phyloP scores from a whole-genome alignment of 345 rosid species.

The Dovyalis caffra region DNA sequence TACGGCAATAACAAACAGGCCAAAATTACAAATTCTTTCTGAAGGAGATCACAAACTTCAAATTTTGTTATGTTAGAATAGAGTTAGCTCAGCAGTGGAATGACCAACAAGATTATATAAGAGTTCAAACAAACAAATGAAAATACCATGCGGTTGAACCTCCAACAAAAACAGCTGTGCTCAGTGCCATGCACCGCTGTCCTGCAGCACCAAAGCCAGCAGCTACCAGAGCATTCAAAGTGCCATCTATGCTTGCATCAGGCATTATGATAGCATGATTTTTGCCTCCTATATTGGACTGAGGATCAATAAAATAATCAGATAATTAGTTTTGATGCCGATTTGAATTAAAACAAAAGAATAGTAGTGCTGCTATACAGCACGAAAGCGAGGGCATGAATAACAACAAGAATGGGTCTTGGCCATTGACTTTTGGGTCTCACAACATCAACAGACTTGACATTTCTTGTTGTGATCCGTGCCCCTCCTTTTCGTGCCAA shows the following conservation, averaged over 20 bases:
- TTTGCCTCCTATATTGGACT: conserved; percentile 98
- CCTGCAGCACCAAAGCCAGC: conserved; percentile 99
- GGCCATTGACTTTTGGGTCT: not conserved
- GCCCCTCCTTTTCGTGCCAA: not conserved
- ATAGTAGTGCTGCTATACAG: not conserved
- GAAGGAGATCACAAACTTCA: not conserved
- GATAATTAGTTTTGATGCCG: not conserved
- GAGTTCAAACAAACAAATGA: not conserved
- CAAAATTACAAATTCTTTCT: not conserved
- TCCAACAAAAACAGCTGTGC: conserved; percentile 89
- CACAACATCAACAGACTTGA: not conserved
- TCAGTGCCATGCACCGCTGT: conserved; percentile 96
- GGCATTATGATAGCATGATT: conserved; percentile 86
- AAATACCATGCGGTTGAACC: conserved; percentile 69
- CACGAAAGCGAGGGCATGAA: conserved; percentile 3
- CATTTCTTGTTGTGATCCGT: not conserved
- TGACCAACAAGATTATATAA: not conserved
- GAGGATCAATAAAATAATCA: not conserved
- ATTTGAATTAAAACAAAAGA: too few relatives aligned
- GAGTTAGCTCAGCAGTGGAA: not conserved
- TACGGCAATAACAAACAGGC: not conserved
- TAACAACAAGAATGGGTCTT: not conserved
- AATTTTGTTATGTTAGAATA: not conserved
- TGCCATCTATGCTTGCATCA: conserved; percentile 76
- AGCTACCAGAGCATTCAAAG: conserved; percentile 81